A percentile compares a stretch with the other conserved stretches of the same genome.
Conservation (phyloP, 1,284 basidiomycete genomes). For the Boletus calvinii region DNA sequence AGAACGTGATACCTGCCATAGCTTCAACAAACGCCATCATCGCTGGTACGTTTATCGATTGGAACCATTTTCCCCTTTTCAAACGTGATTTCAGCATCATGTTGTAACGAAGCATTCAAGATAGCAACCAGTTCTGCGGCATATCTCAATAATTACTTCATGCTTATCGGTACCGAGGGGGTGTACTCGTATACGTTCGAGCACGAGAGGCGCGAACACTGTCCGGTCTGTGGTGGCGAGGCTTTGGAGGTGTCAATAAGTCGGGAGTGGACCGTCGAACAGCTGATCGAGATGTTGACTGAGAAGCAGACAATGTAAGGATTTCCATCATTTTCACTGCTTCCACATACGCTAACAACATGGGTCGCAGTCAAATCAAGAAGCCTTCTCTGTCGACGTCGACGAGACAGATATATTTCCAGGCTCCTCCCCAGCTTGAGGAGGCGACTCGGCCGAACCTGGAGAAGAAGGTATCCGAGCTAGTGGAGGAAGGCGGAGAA, state of each 20-base stretch:
- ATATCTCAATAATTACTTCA: slow-evolving; percentile 97
- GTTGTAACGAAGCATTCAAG: slow-evolving; percentile 99
- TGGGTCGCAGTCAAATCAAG: slow-evolving; percentile 78
- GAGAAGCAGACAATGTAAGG: slow-evolving; percentile 87
- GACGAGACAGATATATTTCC: slow-evolving; percentile 81
- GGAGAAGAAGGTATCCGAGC: slow-evolving; percentile 78
- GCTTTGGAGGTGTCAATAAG: slow-evolving; percentile 68
- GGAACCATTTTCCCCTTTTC: background rate
- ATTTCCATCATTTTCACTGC: background rate
- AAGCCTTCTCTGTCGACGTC: slow-evolving; percentile 80
- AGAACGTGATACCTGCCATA: slow-evolving; percentile 99
- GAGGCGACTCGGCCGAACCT: slow-evolving; percentile 87
- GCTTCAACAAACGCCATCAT: slow-evolving; percentile 97
- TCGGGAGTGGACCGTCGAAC: slow-evolving; percentile 75
- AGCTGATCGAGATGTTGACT: slow-evolving; percentile 80
- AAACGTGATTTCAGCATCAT: slow-evolving; percentile 67
- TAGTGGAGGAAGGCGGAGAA: slow-evolving; percentile 75
- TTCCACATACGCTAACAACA: slow-evolving; percentile 13
- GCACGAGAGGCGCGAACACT: slow-evolving; percentile 89
- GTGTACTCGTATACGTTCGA: slow-evolving; percentile 98
- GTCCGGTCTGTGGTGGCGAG: slow-evolving; percentile 97
- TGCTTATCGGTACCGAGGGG: slow-evolving; percentile 94
- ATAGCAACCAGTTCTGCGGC: slow-evolving; percentile 94
- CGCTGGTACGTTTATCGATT: slow-evolving; percentile 56
- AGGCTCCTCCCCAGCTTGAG: slow-evolving; percentile 89